Evolutionary conservation across 2,329 filamentous ascomycete species (phyloP), one percentile per base, ranked within the genome.

Genomic region (Raffaelea deltoideospora): DNA sequence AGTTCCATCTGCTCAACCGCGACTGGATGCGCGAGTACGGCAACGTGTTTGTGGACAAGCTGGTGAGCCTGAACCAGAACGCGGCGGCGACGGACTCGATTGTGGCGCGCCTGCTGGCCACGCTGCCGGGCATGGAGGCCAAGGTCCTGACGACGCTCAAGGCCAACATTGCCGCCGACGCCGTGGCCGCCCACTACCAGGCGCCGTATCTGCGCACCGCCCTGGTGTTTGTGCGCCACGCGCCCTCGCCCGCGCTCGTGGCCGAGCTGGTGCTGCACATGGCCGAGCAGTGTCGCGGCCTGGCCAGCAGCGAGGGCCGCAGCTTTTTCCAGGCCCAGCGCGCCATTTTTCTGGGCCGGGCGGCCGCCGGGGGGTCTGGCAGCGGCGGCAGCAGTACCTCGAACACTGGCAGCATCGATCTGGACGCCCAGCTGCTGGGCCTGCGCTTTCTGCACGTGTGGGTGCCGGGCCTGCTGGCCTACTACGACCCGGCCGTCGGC

Each of bases 31-130:
- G 39, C 20, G 39, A 48, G 31, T 41, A 33, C 14, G 45, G 48
- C 37, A 72, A 68, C 43, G 57, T 74, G n/a, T 72, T 80, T 36
- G 51, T 79, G 19, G 72, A 76, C 48, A 83, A 79, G 50, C 60
- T 86, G 20, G 60, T 86, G 21, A 59, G 61, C 17, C 62, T 79
- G 34, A 67, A 77, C 43, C 69, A 77, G 48, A 75, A 73, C 37
- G 53, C 55, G 0, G 43, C 50, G 2, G 59, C 61, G 3, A 72
- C 69, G 2, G 60, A 67, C 34, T 58, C 55, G 11, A 78, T 86
- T 36, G 51, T 86, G 34, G 55, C 54, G 27, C 59, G 64, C 4
- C 60, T 85, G 26, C 55, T 81, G 30, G 54, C 59, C n/a, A 57
- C 67, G 17, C 65, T 68, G 38, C 53, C 59, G 1, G 47, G 57